Evolutionary conservation across 345 rosid genomes (phyloP).

Genomic region (Nephelium lappaceum): DNA sequence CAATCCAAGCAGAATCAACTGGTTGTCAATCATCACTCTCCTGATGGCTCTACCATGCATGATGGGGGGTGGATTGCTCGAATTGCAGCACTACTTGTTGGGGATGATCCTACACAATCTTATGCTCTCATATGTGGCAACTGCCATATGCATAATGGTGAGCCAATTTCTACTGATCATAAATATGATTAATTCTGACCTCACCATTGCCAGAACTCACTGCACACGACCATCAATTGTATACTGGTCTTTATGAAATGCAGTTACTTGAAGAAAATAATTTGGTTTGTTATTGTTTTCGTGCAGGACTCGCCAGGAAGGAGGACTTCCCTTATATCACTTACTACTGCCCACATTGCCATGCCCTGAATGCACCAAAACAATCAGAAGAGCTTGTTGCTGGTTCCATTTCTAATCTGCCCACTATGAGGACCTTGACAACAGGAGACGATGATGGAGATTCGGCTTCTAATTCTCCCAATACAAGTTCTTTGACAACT

Average conservation of each 20-base stretch:
- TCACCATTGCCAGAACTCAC: background rate
- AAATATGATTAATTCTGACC: background rate
- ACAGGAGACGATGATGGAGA: slow-evolving; percentile 32
- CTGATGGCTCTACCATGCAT: slow-evolving; percentile 50
- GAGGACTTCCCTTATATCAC: slow-evolving; percentile 79
- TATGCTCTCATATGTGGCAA: slow-evolving; percentile 94
- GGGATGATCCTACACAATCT: slow-evolving; percentile 92
- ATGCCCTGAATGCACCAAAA: slow-evolving; percentile 71
- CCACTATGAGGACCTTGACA: slow-evolving; percentile 30
- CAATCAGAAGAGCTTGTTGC: slow-evolving; percentile 40
- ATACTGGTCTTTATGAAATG: background rate
- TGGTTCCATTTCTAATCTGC: slow-evolving; percentile 28
- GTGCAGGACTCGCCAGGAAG: slow-evolving; percentile 77
- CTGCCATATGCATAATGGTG: slow-evolving; percentile 96
- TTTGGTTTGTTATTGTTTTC: slow-evolving; percentile 1
- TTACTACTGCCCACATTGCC: slow-evolving; percentile 90
- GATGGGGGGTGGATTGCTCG: slow-evolving; percentile 93
- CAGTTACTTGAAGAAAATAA: background rate
- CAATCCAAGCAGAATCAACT: slow-evolving; percentile 52
- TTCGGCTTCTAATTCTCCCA: slow-evolving; percentile 24
- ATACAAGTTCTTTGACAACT: slow-evolving; percentile 27
- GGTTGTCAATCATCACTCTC: slow-evolving; percentile 53
- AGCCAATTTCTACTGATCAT: slow-evolving; percentile 24
- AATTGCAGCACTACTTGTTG: slow-evolving; percentile 91
- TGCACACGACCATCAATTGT: too few species aligned